Evolutionary conservation across 108 stramenopile species (phyloP), one percentile per base, ranked within the genome.

Genomic region (Nitzschia sp.): DNA sequence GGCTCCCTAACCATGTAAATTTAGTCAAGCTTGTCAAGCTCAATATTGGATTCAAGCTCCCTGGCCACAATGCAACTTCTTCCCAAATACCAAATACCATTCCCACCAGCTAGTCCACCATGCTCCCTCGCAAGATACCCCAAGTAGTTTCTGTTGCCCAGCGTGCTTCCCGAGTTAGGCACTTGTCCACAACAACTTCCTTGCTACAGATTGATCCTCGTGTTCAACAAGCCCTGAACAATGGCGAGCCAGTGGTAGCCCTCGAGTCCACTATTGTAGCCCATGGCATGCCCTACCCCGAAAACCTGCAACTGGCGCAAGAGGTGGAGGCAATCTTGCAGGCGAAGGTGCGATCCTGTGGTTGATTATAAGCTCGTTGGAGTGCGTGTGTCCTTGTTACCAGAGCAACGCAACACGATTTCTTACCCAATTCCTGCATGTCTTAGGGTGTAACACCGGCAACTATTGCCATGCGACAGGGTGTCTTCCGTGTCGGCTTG

Each of bases 241-340:
- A 70, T 19, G 58, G 63, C 2, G 17, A 68, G 37, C 82, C 83
- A 8, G 84, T 93, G 12, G 87, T 97, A 1, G 98, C 98, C 5
- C 80, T 99, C 24, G 99, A 99, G 68, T 92, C 90, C 19, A 99
- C 99, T 53, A 98, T 99, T 64, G 90, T 98, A 37, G 92, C 97
- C 1, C 97, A 99, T 74, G 99, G 99, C 2, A 96, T 99, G 96
- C 99, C 99, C 7, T 98, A 81, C 73, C 99, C 99, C 9, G 77
- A 97, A 54, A 99, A 99, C 59, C 66, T 96, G n/a, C 63, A 94
- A 52, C 67, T 92, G 46, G 96, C 95, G 6, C 63, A 67, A 29
- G 85, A 85, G 24, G 74, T 93, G 6, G 86, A 86, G 61, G 8
- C 46, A 42, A 87, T 90, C 15, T 52, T 93, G 21, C 69, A 83